Evolutionary conservation across 495 filamentous ascomycete genomes (phyloP), one percentile per base, ranked within the genome.

Genomic region (Symbiotaphrina buchneri): DNA sequence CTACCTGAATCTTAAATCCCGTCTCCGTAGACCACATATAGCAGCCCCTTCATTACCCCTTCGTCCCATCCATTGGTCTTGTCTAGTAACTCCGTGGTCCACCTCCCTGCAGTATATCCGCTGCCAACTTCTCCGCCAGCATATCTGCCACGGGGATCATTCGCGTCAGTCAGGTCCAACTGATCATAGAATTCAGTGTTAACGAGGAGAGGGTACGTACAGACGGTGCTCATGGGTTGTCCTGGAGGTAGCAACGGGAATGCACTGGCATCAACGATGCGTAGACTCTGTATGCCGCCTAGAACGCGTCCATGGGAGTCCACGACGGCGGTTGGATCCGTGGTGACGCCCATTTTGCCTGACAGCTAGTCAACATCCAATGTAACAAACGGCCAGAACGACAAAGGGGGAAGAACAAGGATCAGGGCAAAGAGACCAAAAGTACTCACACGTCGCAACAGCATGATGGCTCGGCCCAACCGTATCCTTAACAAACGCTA

Each of bases 51-150:
- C n/a, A n/a, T n/a, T n/a, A n/a, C n/a, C n/a, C n/a, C n/a, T n/a
- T n/a, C n/a, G n/a, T n/a, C n/a, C n/a, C n/a, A n/a, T n/a, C n/a
- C n/a, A n/a, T n/a, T n/a, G n/a, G n/a, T n/a, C n/a, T n/a, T n/a
- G n/a, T n/a, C n/a, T n/a, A n/a, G n/a, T n/a, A n/a, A n/a, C n/a
- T n/a, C n/a, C n/a, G n/a, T n/a, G n/a, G n/a, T n/a, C n/a, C n/a
- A n/a, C n/a, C n/a, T n/a, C n/a, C n/a, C n/a, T n/a, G n/a, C n/a
- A 25, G 39, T n/a, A 73, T 66, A 33, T 59, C 52, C 15, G 54
- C 49, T 1, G 63, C 63, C 41, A 72, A 68, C 48, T 71, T 72
- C 48, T 72, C 65, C 5, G 65, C 68, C 3, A 73, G 46, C 49
- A 57, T 59, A 45, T 63, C 51, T 58, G 21, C 16, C 18, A 18